Percentiles rank a stretch among this genome's conserved stretches.
These are phyloP conservation scores for Mesotaenium endlicherianum DNA, from an alignment of 139 green algal genomes.

Conservation along the genomic window DNA sequence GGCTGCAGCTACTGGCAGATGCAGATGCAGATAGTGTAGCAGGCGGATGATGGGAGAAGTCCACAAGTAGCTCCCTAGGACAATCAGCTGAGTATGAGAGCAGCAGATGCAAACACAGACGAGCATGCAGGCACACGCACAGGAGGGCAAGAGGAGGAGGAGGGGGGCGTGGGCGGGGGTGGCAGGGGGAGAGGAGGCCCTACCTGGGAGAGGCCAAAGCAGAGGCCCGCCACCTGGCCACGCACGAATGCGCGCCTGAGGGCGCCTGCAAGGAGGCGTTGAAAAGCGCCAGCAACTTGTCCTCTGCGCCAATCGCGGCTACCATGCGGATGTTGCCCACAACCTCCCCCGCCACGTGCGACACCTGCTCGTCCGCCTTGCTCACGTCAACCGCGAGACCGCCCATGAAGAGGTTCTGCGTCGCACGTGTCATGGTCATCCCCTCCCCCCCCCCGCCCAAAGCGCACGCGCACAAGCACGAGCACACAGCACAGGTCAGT, in stretches of 20 bases:
- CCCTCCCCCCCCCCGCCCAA: too few species aligned
- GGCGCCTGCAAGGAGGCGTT: background rate
- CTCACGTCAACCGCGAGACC: slow-evolving; percentile 21
- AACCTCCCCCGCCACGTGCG: slow-evolving; percentile 14
- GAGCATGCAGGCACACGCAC: too few species aligned
- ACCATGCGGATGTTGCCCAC: slow-evolving; percentile 55
- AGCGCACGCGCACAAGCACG: too few species aligned
- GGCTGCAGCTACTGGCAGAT: background rate
- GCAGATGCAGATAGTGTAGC: background rate
- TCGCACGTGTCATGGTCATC: too few species aligned
- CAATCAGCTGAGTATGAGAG: too few species aligned
- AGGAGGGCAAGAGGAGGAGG: too few species aligned
- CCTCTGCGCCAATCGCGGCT: slow-evolving; percentile 36
- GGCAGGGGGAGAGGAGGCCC: too few species aligned
- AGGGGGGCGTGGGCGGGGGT: too few species aligned
- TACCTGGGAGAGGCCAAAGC: slow-evolving; percentile 34
- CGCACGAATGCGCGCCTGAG: background rate
- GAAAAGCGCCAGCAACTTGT: slow-evolving; percentile 33
- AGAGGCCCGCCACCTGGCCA: slow-evolving; percentile 29
- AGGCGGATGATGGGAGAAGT: background rate
- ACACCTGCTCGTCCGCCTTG: slow-evolving; percentile 27
- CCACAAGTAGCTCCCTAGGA: too few species aligned
- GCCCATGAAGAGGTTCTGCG: slow-evolving; percentile 24
- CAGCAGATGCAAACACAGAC: too few species aligned
- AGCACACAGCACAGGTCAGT: too few species aligned